Base-by-base conservation (phyloP, 192 early-diverging fungal genomes). In the Coemansia sp. region DNA sequence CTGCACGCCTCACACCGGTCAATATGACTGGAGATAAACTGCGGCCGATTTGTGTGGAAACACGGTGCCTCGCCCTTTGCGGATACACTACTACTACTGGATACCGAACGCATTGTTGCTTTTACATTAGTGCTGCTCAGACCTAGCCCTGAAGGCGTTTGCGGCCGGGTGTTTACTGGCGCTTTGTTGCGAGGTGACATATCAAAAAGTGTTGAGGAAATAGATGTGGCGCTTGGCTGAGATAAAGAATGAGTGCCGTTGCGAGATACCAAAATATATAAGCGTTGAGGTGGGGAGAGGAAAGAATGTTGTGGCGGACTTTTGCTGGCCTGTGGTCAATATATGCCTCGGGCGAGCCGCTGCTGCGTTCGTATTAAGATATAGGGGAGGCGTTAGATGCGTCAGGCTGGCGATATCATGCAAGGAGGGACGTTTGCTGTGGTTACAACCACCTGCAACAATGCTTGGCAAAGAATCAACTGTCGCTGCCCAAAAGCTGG, bases 21-120 rank as follows among this genome's bases (percentile, higher is more conserved):
- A 52, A 82, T 82, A 39, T 82, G 79, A 25, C 79, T 66, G n/a
- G 79, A 76, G 14, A 82, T 82, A 53, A 82, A 76, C 73, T 82
- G 73, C 53, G 79, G 79, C 17, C 74, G 57, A 12, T 65, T 82
- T 11, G 79, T 82, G 53, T 82, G 79, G 22, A 82, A 76, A 56
- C 79, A 82, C 55, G 79, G 79, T 11, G 74, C 69, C 8, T 60
- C 55, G 56, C 66, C 70, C 60, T 72, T 69, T 17, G 59, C 60
- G 22, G 73, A 70, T 27, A 62, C 25, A 55, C 66, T 71, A 55
- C 77, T 80, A 71, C 68, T 70, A 38, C 68, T 70, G 8, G 77
- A 80, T 38, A 79, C 67, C 32, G 76, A 79, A 17, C 76, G 76
- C 24, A 47, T 45, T 17, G 67, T 53, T 3, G 60, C 63, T 1